Conservation (phyloP, 106 monocot species). For the Agapanthus africanus region DNA sequence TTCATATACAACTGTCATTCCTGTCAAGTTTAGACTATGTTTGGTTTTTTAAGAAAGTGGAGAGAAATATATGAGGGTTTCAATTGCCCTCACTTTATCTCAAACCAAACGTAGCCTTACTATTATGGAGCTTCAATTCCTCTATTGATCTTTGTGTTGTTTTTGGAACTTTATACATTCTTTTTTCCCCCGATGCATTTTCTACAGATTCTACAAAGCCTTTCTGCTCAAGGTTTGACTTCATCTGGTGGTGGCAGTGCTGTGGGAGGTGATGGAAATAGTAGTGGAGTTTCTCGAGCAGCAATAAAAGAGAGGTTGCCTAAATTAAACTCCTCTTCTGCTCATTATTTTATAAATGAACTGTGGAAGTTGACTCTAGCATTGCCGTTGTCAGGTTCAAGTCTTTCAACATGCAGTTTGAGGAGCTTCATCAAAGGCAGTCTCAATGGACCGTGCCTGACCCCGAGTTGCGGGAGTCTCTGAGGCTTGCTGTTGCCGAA, state of each 20-base stretch:
- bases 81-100: too few species aligned
- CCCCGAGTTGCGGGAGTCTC: constrained; percentile 53
- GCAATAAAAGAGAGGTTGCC: constrained; percentile 32
- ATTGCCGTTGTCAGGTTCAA: constrained; percentile 51
- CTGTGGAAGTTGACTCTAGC: not conserved
- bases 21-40: too few species aligned
- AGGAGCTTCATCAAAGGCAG: constrained; percentile 47
- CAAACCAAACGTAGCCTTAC: too few species aligned
- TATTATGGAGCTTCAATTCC: not conserved
- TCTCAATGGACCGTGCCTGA: constrained; percentile 48
- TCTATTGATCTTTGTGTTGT: not conserved
- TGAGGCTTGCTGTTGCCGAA: constrained; percentile 61
- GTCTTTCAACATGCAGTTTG: constrained; percentile 41
- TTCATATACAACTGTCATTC: not conserved
- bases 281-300: constrained; percentile 40
- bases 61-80: too few species aligned
- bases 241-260: constrained; percentile 24
- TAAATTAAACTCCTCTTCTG: not conserved
- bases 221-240: constrained; percentile 27
- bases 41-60: too few species aligned
- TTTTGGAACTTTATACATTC: not conserved
- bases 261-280: constrained; percentile 25
- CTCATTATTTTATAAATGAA: not conserved
- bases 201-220: constrained; percentile 35
- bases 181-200: not conserved